Conservation (phyloP, 2,329 filamentous ascomycete genomes). For the Ophiognomonia clavigignenti-juglandacearum region DNA sequence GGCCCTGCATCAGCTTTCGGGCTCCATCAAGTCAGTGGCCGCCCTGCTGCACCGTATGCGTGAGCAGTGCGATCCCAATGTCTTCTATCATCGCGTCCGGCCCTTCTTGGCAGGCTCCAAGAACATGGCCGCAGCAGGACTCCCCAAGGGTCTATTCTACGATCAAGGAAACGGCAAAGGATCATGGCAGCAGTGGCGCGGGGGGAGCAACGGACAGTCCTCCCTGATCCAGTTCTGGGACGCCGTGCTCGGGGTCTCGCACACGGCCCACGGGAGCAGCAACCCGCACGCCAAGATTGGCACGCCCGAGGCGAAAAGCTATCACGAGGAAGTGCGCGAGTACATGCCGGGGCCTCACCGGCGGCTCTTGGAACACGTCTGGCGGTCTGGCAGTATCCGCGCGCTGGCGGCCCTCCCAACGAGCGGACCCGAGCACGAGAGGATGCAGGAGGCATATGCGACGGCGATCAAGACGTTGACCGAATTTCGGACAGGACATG, state of each 20-base stretch:
- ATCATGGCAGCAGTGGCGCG: conserved; percentile 72
- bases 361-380: conserved; percentile 69
- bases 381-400: conserved; percentile 67
- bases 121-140: conserved; percentile 81
- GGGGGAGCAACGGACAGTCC: conserved; percentile 90
- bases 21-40: conserved; percentile 64
- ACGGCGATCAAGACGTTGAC: conserved; percentile 71
- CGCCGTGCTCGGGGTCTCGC: conserved; percentile 77
- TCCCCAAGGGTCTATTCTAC: conserved; percentile 80
- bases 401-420: conserved; percentile 54
- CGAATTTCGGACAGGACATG: conserved; percentile 76
- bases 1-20: conserved; percentile 60
- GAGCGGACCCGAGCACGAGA: conserved; percentile 45
- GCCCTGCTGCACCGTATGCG: conserved; percentile 76
- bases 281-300: conserved; percentile 19
- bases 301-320: conserved; percentile 26
- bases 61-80: conserved; percentile 77
- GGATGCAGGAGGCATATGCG: conserved; percentile 52
- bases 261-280: conserved; percentile 42
- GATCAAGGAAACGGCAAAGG: conserved; percentile 65
- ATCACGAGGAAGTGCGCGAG: conserved; percentile 65
- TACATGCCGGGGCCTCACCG: conserved; percentile 90
- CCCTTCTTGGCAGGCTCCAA: conserved; percentile 88
- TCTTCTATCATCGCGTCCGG: conserved; percentile 85
- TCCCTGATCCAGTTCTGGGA: conserved; percentile 93